Percentiles rank a stretch among this genome's conserved stretches.
Conservation (phyloP, 2,329 filamentous ascomycete genomes). For the Colletotrichum phormii region DNA sequence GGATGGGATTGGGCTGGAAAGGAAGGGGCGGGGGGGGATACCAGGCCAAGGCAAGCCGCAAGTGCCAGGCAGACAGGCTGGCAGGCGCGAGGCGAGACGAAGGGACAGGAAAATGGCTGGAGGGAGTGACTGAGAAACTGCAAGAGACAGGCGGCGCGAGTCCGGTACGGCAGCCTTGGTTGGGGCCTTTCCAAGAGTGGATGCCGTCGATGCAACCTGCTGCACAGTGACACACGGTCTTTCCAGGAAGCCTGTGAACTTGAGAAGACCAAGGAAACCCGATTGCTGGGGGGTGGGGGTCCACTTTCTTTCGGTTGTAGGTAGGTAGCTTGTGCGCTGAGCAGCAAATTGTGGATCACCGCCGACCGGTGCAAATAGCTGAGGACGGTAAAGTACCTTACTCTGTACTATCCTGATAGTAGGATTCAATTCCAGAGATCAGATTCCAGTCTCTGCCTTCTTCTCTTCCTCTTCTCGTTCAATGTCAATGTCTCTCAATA, state of each 20-base stretch:
- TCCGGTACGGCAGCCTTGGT: constrained; percentile 32
- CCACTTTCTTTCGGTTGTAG: constrained; percentile 23
- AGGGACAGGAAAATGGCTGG: neutral
- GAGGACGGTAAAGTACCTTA: neutral
- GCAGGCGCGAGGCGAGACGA: neutral
- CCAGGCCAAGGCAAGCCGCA: neutral
- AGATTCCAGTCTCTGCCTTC: neutral
- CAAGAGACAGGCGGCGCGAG: constrained; percentile 9
- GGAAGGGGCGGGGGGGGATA: neutral
- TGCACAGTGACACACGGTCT: constrained; percentile 36
- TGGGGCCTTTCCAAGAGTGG: constrained; percentile 17
- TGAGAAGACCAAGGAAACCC: constrained; percentile 30
- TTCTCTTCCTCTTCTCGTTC: neutral
- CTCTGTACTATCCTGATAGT: neutral
- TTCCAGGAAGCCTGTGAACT: constrained; percentile 22
- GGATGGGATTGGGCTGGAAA: constrained; percentile 9
- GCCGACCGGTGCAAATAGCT: neutral
- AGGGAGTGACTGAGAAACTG: neutral
- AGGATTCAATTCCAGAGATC: neutral
- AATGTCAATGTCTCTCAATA: neutral
- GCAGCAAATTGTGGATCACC: neutral
- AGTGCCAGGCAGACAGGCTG: neutral
- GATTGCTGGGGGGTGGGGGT: constrained; percentile 4
- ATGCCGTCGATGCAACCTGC: constrained; percentile 29
- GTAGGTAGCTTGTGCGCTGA: neutral